Base-by-base conservation (phyloP, 768 basidiomycete species). In the Multifurca ochricompacta region DNA sequence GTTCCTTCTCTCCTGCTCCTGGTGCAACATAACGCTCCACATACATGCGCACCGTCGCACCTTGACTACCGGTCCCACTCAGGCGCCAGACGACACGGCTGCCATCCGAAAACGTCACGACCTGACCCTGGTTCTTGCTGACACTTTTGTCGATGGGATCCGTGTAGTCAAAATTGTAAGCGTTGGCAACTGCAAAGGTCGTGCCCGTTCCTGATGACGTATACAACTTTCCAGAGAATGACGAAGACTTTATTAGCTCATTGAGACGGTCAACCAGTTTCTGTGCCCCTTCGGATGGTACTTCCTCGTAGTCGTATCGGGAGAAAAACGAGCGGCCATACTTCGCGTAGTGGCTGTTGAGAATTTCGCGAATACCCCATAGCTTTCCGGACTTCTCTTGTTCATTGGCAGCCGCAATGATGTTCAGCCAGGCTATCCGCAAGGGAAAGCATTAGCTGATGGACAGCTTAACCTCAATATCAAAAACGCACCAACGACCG, bases 301-400 rank as follows among this genome's bases (percentile, higher is more conserved):
- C 91, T 68, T 98, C 96, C 68, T 99, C 96, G 74, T 99, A 99
- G 72, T 99, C 96, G 71, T 99, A 98, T 58, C 94, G 87, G 63
- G 89, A 94, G 79, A 99, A 99, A 83, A 96, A 98, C 44, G 86
- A 92, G 56, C 96, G 91, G 40, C 96, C 96, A 70, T 99, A 98
- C 64, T 78, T 83, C 58, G 79, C 76, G 73, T 97, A 99, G 75
- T 94, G 92, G 64, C 79, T 80, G 62, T 81, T 76, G 19, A 95
- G 80, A 57, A 99, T 73, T 66, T 97, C 93, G 58, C 92, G 94
- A 72, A 99, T 96, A 10, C 90, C 89, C 47, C 87, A 73, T 25
- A 90, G 73, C 68, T 88, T 79, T 66, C 81, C 82, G 19, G 85
- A 87, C 23, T 59, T 43, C 41, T 57, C 56, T 18, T 80, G 71